Evolutionary conservation across 805 yeast species (phyloP).

Genomic region (Kurtzmaniella fragi): DNA sequence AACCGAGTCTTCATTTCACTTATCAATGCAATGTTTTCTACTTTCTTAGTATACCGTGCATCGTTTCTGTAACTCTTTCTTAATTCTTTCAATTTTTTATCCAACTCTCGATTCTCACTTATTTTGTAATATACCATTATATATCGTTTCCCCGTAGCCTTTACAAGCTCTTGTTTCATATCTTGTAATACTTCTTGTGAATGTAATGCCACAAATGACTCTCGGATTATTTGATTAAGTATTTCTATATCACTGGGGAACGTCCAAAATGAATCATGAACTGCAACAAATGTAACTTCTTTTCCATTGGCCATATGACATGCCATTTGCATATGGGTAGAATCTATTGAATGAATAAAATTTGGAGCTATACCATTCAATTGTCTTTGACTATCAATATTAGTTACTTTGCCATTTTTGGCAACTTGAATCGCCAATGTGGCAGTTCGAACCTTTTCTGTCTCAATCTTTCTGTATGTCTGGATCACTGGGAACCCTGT

Average conservation of each 20-base stretch:
- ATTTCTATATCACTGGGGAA: constrained; percentile 24
- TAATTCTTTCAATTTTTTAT: constrained; percentile 2
- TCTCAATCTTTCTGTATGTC: constrained; percentile 18
- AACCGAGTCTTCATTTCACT: no score
- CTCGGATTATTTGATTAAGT: constrained; percentile 22
- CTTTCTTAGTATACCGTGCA: no score
- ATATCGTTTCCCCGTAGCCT: constrained; percentile 16
- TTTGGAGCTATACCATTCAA: constrained; percentile 38
- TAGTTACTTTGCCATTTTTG: constrained; percentile 15
- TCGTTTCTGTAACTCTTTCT: constrained; percentile 1
- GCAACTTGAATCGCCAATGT: constrained; percentile 10
- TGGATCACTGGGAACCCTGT: constrained; percentile 40
- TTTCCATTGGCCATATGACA: constrained; percentile 16
- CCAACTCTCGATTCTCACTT: constrained; percentile 8
- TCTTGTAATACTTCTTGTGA: constrained; percentile 18
- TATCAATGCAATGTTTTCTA: no score
- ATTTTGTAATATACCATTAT: constrained; percentile 31
- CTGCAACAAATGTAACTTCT: constrained; percentile 28
- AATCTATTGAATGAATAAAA: constrained; percentile 39
- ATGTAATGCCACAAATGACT: constrained; percentile 33
- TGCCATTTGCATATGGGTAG: constrained; percentile 35
- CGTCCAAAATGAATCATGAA: constrained; percentile 44
- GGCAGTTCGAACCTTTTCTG: constrained; percentile 1
- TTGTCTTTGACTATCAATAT: constrained; percentile 25
- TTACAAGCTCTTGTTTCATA: constrained; percentile 21